Evolutionary conservation across 306 rosid genomes (phyloP), one percentile per base, ranked within the genome.

Genomic region (Echinosophora koreensis): DNA sequence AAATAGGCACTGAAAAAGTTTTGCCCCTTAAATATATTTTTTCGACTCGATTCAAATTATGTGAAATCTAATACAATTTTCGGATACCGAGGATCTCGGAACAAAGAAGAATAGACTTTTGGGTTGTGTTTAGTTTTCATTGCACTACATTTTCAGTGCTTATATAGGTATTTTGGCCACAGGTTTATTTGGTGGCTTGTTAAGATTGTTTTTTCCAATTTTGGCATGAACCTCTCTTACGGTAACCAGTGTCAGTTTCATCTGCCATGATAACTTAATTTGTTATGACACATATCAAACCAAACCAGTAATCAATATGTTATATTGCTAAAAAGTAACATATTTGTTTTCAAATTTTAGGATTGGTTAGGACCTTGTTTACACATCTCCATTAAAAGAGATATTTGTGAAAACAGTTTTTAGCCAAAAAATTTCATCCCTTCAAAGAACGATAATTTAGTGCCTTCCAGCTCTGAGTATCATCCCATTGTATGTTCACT

Each of bases 111-210:
- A 38, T 38, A 38, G 44, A 14, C 0, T 30, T 63, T 3, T 63
- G 14, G 1, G 8, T 5, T 38, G 44, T 1, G 8, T 38, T 38
- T 38, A 35, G 0, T 22, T 22, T 22, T 22, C 22, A 1, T 30
- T 30, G 32, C 32, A 30, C 32, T 30, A 30, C 32, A 10, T 35
- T 0, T 71, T 38, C 14, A 42, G 39, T 56, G 77, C n/a, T 74
- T 59, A 74, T 61, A 61, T 42, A 39, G 41, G 51, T 16, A 4
- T 11, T 16, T 62, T 28, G 14, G 66, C 5, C 46, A 28, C 0
- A 8, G 14, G 71, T 74, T 59, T 28, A 30, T 66, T 35, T 62
- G 65, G 59, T 41, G 15, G 15, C 10, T 66, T 55, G 59, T 12
- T 66, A 56, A 51, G 52, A 32, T 56, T 56, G 8, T 10, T 13